Percentiles rank a stretch among this genome's conserved stretches.
phyloP scores from a whole-genome alignment of 2,329 filamentous ascomycete genomes.

The Aspergillus thermomutatus region DNA sequence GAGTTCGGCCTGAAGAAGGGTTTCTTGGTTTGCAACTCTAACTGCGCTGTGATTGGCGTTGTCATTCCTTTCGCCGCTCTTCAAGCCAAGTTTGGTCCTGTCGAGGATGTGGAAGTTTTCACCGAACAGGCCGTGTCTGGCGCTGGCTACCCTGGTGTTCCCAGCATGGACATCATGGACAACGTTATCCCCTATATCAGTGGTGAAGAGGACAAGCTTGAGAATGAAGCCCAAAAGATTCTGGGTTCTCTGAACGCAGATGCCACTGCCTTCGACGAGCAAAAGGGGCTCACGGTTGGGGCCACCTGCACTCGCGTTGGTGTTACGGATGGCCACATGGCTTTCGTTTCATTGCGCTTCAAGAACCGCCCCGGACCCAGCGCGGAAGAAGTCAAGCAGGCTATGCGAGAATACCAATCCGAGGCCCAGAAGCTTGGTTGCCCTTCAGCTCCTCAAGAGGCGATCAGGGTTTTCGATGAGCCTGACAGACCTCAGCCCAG shows the following conservation, averaged over 20 bases:
- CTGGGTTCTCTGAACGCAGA: slow-evolving; percentile 71
- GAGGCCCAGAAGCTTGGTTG: slow-evolving; percentile 82
- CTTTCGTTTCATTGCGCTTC: slow-evolving; percentile 87
- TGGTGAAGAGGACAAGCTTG: slow-evolving; percentile 94
- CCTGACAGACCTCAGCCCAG: slow-evolving; percentile 86
- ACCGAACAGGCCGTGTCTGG: slow-evolving; percentile 95
- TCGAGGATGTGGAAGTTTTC: slow-evolving; percentile 74
- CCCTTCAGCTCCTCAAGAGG: slow-evolving; percentile 75
- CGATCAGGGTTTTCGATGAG: slow-evolving; percentile 88
- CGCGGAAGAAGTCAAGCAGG: slow-evolving; percentile 72
- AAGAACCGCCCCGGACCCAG: slow-evolving; percentile 69
- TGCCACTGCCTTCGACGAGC: slow-evolving; percentile 72
- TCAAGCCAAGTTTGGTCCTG: slow-evolving; percentile 78
- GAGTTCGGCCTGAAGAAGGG: slow-evolving; percentile 72
- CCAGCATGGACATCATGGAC: slow-evolving; percentile 92
- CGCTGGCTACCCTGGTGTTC: slow-evolving; percentile 66
- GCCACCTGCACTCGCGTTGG: slow-evolving; percentile 90
- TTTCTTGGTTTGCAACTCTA: slow-evolving; percentile 96
- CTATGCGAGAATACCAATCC: slow-evolving; percentile 74
- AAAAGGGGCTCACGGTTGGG: slow-evolving; percentile 69
- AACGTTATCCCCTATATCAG: slow-evolving; percentile 93
- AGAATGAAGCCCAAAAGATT: slow-evolving; percentile 93
- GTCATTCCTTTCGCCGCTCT: slow-evolving; percentile 93
- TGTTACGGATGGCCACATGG: slow-evolving; percentile 93
- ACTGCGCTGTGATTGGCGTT: slow-evolving; percentile 94